Conservation (phyloP, 805 yeast genomes). For the Ogataea trehaloabstinens region DNA sequence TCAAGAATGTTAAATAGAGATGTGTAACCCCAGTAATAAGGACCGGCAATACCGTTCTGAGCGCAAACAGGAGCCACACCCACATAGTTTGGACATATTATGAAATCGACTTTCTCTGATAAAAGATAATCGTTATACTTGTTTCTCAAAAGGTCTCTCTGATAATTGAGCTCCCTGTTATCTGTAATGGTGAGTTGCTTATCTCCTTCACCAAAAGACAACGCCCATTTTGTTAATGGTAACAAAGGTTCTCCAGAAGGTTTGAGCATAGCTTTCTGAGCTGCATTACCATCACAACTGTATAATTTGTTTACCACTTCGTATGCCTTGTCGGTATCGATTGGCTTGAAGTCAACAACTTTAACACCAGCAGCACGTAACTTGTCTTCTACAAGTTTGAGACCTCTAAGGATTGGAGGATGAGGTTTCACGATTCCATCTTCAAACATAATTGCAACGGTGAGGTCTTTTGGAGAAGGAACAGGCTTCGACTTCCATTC, state of each 20-base stretch:
- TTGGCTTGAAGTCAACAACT: conserved; percentile 55
- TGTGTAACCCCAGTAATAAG: conserved; percentile 80
- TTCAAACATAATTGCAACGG: conserved; percentile 61
- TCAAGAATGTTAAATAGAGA: conserved; percentile 71
- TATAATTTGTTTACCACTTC: conserved; percentile 59
- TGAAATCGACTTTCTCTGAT: conserved; percentile 57
- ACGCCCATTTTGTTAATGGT: conserved; percentile 61
- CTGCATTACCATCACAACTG: conserved; percentile 65
- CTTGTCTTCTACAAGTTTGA: conserved; percentile 52
- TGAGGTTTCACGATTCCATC: conserved; percentile 66
- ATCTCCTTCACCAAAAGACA: conserved; percentile 59
- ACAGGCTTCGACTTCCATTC: conserved; percentile 49
- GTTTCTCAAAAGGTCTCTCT: conserved; percentile 58
- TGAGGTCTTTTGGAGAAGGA: conserved; percentile 42
- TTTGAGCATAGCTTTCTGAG: conserved; percentile 48
- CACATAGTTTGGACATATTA: conserved; percentile 65
- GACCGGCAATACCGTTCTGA: conserved; percentile 38
- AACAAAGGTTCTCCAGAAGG: conserved; percentile 69
- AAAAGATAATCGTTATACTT: conserved; percentile 54
- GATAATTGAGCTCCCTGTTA: conserved; percentile 51
- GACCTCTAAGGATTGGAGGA: conserved; percentile 60
- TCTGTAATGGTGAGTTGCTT: conserved; percentile 45
- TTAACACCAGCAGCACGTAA: conserved; percentile 58
- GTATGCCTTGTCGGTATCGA: conserved; percentile 55
- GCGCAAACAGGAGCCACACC: conserved; percentile 71